phyloP scores from a whole-genome alignment of 257 asterid genomes.

The Craterostigma plantagineum region DNA sequence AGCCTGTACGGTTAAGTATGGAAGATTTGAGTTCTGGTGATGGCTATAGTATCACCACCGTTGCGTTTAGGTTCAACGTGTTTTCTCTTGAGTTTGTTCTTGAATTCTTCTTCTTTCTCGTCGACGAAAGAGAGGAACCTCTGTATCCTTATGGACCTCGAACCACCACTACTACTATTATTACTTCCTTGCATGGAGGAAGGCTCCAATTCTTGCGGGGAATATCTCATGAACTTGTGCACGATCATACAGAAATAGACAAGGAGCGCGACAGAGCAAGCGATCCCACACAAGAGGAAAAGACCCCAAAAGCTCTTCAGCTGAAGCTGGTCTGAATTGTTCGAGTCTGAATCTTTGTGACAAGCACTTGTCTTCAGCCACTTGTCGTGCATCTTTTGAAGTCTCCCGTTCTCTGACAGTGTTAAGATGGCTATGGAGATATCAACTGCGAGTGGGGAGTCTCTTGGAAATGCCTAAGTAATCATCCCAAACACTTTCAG shows the following conservation, averaged over 20 bases:
- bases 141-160: conserved; percentile 11
- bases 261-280: conserved; percentile 49
- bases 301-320: conserved; percentile 69
- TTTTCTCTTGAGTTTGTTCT: conserved; percentile 22
- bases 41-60: too few species aligned
- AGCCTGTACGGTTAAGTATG: too few species aligned
- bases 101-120: conserved; percentile 28
- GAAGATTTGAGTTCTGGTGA: too few species aligned
- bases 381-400: conserved; percentile 38
- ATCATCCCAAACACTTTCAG: too few species aligned
- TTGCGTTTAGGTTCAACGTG: neutral
- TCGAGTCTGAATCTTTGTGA: conserved; percentile 27
- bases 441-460: conserved; percentile 63
- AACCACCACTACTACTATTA: neutral
- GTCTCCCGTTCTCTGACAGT: conserved; percentile 47
- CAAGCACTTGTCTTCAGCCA: conserved; percentile 33
- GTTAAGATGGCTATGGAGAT: conserved; percentile 58
- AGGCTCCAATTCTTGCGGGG: conserved; percentile 14
- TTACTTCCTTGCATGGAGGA: neutral
- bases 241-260: conserved; percentile 37
- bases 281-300: conserved; percentile 47
- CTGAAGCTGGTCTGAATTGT: conserved; percentile 46
- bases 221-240: conserved; percentile 17
- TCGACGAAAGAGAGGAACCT: conserved; percentile 24
- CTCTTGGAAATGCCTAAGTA: conserved; percentile 51